Evolutionary conservation across 768 basidiomycete species (phyloP), one percentile per base, ranked within the genome.

Genomic region (Asterophora parasitica): DNA sequence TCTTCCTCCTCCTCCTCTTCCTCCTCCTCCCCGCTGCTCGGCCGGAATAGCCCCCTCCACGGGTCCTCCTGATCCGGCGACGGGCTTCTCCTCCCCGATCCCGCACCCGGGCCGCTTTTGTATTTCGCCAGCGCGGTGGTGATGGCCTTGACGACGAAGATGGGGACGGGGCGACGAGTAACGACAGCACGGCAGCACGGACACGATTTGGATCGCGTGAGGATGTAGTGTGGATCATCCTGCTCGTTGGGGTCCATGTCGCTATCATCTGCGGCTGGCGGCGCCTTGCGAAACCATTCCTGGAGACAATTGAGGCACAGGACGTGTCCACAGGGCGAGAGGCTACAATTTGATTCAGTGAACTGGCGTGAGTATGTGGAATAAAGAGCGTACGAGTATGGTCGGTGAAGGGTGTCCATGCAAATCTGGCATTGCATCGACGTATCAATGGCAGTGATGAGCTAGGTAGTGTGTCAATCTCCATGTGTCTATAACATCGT

Each of bases 251-350:
- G 56, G 36, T 72, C 65, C 34, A 69, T 59, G 30, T 70, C 68
- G 45, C 63, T 59, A 43, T 72, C 72, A 16, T 75, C 71, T 4
- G 60, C 50, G 19, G 56, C 52, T 0, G 69, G 65, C 3, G 85
- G 85, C 3, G 85, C 83, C 43, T 78, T 75, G 49, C 79, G 76
- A 66, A 89, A 89, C 87, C 87, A 89, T 55, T 82, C 79, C 62
- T 85, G 82, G 7, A 89, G 76, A 55, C 87, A 89, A 2, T 58
- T 55, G 20, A 84, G 72, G 48, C 87, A 89, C n/a, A 85, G 69
- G n/a, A 85, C 75, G 54, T 89, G 87, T 1, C 87, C 87, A 56
- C 87, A 89, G 0, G 87, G 87, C 1, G 83, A 76, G 36, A 88
- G 70, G 1, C 86, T 87, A 43, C 44, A 46, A 39, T 52, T 49